Evolutionary conservation across 2,329 filamentous ascomycete species (phyloP), one percentile per base, ranked within the genome.

Genomic region (Aspergillus sp.): DNA sequence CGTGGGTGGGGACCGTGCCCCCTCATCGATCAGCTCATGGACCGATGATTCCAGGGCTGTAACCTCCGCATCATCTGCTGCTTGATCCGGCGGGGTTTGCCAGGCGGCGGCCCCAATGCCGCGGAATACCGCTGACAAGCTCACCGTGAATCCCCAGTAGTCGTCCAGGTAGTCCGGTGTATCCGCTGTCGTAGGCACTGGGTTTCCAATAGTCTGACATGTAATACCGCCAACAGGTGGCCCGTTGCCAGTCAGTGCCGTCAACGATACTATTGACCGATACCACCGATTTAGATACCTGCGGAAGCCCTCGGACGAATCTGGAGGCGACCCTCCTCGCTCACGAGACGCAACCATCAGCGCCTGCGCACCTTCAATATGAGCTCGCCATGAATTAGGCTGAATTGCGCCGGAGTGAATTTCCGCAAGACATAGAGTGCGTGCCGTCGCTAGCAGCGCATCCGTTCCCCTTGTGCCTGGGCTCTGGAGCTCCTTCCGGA

Each of bases 381-480:
- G 76, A 13, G 73, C 74, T 39, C 76, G 68, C 76, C 76, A 79
- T 7, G 75, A 73, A 56, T 75, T 71, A 0, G 71, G 69, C 37
- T 76, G 68, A 41, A 76, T 70, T 13, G 72, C 72, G 1, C 76
- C 74, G 0, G 76, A 75, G 60, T 76, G 73, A 5, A 77, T 75
- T 60, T 79, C 76, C 22, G 74, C 76, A 15, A 77, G 60, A 62
- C 75, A 78, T 5, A 79, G 67, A 2, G 76, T 79, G 20, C 75
- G 70, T 9, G 75, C 75, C 1, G 76, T 79, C 7, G 74, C 73
- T 39, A 78, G 66, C 42, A 77, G 64, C 39, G 71, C 72, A 63
- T 73, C 70, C 13, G 72, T 69, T 7, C 64, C 68, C 51, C 64
- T 68, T 17, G 63, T 62, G 8, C 65, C 62, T 2, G 73, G 71